A percentile compares a stretch with the other conserved stretches of the same genome.
phyloP scores from a whole-genome alignment of 108 stramenopile species.

The Nitzschia sp. region DNA sequence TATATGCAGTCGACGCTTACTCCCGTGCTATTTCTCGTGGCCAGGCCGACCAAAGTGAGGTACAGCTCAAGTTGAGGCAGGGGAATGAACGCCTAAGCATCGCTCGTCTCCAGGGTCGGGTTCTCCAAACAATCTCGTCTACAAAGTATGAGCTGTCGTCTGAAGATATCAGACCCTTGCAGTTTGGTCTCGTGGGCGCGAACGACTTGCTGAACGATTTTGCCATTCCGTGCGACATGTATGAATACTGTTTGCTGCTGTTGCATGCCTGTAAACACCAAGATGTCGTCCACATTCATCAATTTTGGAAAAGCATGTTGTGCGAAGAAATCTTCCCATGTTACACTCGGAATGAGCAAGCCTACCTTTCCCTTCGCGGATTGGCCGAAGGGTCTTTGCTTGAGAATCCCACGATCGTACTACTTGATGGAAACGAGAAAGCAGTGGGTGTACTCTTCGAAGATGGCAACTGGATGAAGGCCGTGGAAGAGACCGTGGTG shows the following conservation, averaged over 20 bases:
- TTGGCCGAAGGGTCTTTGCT: slow-evolving; percentile 40
- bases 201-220: slow-evolving; percentile 81
- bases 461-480: slow-evolving; percentile 68
- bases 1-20: slow-evolving; percentile 60
- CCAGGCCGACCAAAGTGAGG: slow-evolving; percentile 23
- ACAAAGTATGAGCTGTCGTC: slow-evolving; percentile 38
- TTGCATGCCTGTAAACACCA: slow-evolving; percentile 60
- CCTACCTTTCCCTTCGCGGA: slow-evolving; percentile 38
- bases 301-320: slow-evolving; percentile 73
- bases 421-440: slow-evolving; percentile 21
- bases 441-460: slow-evolving; percentile 56
- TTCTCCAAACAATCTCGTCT: slow-evolving; percentile 57
- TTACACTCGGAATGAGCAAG: slow-evolving; percentile 45
- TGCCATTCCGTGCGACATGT: slow-evolving; percentile 61
- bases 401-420: slow-evolving; percentile 14
- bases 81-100: slow-evolving; percentile 64
- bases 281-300: slow-evolving; percentile 47
- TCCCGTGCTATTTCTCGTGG: slow-evolving; percentile 35
- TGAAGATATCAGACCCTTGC: slow-evolving; percentile 46
- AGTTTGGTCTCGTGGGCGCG: slow-evolving; percentile 49
- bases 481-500: slow-evolving; percentile 49
- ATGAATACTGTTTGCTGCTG: slow-evolving; percentile 73
- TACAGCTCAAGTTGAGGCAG: slow-evolving; percentile 36
- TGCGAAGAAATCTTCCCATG: slow-evolving; percentile 79
- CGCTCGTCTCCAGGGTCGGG: slow-evolving; percentile 66